Conservation (phyloP, 352 stramenopile genomes). For the Elongisporangium senticosum region DNA sequence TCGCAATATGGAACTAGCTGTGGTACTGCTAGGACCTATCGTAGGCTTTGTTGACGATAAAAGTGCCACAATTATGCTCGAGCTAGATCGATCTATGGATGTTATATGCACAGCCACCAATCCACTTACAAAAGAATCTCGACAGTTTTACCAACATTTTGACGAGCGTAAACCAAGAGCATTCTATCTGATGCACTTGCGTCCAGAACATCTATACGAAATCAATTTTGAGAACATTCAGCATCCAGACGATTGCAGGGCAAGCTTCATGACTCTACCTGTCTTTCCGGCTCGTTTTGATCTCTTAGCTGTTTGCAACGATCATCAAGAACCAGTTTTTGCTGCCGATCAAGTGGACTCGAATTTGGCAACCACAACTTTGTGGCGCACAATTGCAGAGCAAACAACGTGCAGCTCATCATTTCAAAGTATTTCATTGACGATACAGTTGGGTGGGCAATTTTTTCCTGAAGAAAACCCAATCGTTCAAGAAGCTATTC, state of each 20-base stretch:
- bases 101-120: constrained; percentile 54
- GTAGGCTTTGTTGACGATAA: constrained; percentile 60
- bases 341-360: constrained; percentile 1
- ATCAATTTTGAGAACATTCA: constrained; percentile 48
- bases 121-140: constrained; percentile 32
- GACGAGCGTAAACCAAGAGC: constrained; percentile 32
- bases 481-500: constrained; percentile 24
- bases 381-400: constrained; percentile 29
- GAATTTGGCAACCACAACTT: not conserved
- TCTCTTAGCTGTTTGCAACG: constrained; percentile 30
- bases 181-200: constrained; percentile 63
- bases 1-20: constrained; percentile 12
- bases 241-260: constrained; percentile 19
- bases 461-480: constrained; percentile 24
- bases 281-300: constrained; percentile 25
- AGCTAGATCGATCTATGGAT: constrained; percentile 51
- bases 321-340: constrained; percentile 6
- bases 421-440: constrained; percentile 38
- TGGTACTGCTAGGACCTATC: constrained; percentile 59
- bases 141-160: constrained; percentile 49
- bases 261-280: constrained; percentile 44
- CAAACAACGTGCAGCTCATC: constrained; percentile 17
- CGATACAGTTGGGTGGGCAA: constrained; percentile 46
- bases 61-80: constrained; percentile 55
- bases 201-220: constrained; percentile 49